Conservation (phyloP, 1,284 basidiomycete genomes). For the Trichosporon asahii region DNA sequence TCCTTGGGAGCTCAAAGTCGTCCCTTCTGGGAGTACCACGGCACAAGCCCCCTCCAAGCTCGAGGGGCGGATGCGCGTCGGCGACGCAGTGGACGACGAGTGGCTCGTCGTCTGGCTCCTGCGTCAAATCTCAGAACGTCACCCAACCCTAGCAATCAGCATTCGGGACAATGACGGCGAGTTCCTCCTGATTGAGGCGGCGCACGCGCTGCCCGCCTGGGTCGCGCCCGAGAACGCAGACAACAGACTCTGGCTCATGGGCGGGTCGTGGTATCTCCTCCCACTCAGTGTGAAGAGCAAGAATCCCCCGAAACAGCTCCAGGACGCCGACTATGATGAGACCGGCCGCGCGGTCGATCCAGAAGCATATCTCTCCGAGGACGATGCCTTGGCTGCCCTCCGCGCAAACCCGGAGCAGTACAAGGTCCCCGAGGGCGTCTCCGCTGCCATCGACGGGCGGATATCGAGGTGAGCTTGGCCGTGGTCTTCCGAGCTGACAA, state of each 20-base stretch:
- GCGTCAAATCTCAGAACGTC: conserved; percentile 66
- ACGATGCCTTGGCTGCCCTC: conserved; percentile 67
- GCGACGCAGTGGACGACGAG: conserved; percentile 92
- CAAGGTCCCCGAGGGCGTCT: conserved; percentile 60
- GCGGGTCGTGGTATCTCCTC: conserved; percentile 76
- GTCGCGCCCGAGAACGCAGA: conserved; percentile 83
- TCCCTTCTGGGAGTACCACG: conserved; percentile 30
- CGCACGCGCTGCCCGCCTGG: conserved; percentile 84
- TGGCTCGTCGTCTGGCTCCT: conserved; percentile 90
- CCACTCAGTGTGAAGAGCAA: conserved; percentile 70
- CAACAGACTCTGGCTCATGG: conserved; percentile 93
- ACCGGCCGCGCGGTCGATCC: conserved; percentile 54
- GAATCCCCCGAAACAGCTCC: conserved; percentile 57
- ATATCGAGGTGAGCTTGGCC: conserved; percentile 59
- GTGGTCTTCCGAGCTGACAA: conserved; percentile 5
- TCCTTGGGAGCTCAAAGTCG: conserved; percentile 72
- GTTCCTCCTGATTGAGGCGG: conserved; percentile 94
- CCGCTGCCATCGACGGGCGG: conserved; percentile 64
- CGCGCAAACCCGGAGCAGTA: conserved; percentile 34
- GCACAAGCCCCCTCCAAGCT: conserved; percentile 44
- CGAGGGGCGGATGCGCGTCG: conserved; percentile 77
- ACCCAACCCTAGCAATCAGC: conserved; percentile 71
- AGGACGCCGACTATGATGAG: conserved; percentile 57
- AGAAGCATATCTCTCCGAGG: conserved; percentile 59
- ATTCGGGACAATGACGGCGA: conserved; percentile 90